phyloP scores from a whole-genome alignment of 164 flowering plant species.

The Houttuynia cordata region DNA sequence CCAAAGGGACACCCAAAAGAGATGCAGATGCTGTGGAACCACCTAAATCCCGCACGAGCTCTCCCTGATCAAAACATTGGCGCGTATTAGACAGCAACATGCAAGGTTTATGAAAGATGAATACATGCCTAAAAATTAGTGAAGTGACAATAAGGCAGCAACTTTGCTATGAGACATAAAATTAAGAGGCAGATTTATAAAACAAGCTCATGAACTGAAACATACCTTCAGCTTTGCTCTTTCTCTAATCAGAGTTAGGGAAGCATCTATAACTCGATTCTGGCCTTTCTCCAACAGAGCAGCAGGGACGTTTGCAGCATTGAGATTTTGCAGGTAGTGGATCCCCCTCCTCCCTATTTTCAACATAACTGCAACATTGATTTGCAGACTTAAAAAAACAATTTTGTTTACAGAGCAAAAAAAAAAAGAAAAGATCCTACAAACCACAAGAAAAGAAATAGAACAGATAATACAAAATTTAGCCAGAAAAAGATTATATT shows the following conservation, averaged over 20 bases:
- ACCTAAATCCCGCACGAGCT: constrained; percentile 81
- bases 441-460: no score
- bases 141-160: neutral
- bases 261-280: constrained; percentile 89
- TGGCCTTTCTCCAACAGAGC: constrained; percentile 71
- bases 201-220: neutral
- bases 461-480: no score
- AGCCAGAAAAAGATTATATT: no score
- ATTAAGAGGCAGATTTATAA: neutral
- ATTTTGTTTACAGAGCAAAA: neutral
- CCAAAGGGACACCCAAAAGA: constrained; percentile 92
- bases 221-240: constrained; percentile 88
- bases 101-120: neutral
- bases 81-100: neutral
- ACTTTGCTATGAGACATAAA: neutral
- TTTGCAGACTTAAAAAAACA: neutral
- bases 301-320: constrained; percentile 52
- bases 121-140: neutral
- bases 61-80: constrained; percentile 43
- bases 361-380: constrained; percentile 24
- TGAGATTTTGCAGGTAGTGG: constrained; percentile 51
- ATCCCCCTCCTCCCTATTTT: constrained; percentile 42
- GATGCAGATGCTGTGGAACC: constrained; percentile 66
- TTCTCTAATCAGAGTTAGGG: constrained; percentile 89
- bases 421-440: neutral